phyloP scores from a whole-genome alignment of 2,329 filamentous ascomycete species.

The Colletotrichum scovillei region DNA sequence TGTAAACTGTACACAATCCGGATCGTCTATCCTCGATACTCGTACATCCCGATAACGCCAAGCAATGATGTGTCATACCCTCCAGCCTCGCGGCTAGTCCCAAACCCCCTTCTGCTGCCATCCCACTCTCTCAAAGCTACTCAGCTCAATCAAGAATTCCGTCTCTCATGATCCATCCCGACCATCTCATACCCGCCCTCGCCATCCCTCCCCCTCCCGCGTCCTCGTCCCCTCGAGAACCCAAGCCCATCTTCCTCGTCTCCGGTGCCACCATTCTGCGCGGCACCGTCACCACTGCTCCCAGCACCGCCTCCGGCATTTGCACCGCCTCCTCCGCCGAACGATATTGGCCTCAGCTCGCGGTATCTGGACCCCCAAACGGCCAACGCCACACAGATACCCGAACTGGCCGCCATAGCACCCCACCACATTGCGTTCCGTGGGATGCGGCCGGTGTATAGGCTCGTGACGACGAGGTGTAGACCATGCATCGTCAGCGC shows the following conservation, averaged over 20 bases:
- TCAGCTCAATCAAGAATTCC: constrained; percentile 27
- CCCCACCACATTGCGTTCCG: constrained; percentile 89
- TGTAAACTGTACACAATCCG: background rate
- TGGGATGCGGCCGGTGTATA: constrained; percentile 84
- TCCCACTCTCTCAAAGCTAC: background rate
- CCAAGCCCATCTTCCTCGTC: constrained; percentile 60
- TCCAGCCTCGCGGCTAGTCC: background rate
- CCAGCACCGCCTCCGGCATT: constrained; percentile 40
- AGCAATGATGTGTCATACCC: constrained; percentile 43
- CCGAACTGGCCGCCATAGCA: constrained; percentile 60
- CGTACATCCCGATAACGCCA: constrained; percentile 44
- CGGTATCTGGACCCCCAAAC: constrained; percentile 94
- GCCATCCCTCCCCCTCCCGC: constrained; percentile 65
- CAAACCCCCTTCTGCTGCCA: background rate
- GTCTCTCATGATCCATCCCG: constrained; percentile 55
- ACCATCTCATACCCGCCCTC: constrained; percentile 76
- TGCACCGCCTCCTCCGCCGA: constrained; percentile 67
- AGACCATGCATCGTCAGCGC: constrained; percentile 88
- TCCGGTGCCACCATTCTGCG: constrained; percentile 38
- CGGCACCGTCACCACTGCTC: constrained; percentile 37
- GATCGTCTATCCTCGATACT: constrained; percentile 2
- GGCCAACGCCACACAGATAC: constrained; percentile 68
- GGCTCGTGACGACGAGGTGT: constrained; percentile 79
- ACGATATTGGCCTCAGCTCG: constrained; percentile 88
- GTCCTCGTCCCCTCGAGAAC: constrained; percentile 60